These are phyloP conservation scores for Nannochloropsis salina DNA, from an alignment of 108 stramenopile genomes.

Conservation along the genomic window DNA sequence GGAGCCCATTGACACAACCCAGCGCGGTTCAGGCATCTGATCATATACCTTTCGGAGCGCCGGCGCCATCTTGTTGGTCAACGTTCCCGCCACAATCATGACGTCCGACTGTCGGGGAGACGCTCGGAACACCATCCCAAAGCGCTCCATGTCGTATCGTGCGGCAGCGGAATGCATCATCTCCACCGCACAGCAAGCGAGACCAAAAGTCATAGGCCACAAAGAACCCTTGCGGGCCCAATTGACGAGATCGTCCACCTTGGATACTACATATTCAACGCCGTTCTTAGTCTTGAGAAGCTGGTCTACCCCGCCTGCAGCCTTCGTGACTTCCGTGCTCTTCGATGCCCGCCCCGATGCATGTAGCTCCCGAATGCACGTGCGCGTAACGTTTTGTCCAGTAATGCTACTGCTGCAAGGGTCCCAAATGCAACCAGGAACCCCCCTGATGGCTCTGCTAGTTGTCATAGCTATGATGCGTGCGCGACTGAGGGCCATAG, in stretches of 20 bases:
- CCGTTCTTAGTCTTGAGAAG: slow-evolving; percentile 55
- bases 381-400: neutral
- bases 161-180: slow-evolving; percentile 99
- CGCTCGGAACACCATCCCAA: slow-evolving; percentile 75
- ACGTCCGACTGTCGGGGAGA: slow-evolving; percentile 73
- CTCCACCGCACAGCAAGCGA: slow-evolving; percentile 97
- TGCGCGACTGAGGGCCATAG: too few species aligned
- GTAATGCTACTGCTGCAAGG: neutral
- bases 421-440: too few species aligned
- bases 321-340: slow-evolving; percentile 17
- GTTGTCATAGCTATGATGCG: too few species aligned
- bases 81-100: slow-evolving; percentile 99
- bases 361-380: neutral
- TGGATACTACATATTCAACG: slow-evolving; percentile 96
- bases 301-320: slow-evolving; percentile 26
- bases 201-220: slow-evolving; percentile 99
- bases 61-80: slow-evolving; percentile 99
- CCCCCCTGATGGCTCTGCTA: too few species aligned
- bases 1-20: slow-evolving; percentile 97
- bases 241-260: slow-evolving; percentile 95
- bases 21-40: slow-evolving; percentile 99
- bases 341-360: neutral
- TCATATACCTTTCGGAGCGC: slow-evolving; percentile 97
- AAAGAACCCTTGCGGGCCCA: slow-evolving; percentile 98
- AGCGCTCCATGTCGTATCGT: slow-evolving; percentile 98